A percentile compares a stretch with the other conserved stretches of the same genome.
phyloP scores from a whole-genome alignment of 768 basidiomycete species.

The Boletus reticulatus region DNA sequence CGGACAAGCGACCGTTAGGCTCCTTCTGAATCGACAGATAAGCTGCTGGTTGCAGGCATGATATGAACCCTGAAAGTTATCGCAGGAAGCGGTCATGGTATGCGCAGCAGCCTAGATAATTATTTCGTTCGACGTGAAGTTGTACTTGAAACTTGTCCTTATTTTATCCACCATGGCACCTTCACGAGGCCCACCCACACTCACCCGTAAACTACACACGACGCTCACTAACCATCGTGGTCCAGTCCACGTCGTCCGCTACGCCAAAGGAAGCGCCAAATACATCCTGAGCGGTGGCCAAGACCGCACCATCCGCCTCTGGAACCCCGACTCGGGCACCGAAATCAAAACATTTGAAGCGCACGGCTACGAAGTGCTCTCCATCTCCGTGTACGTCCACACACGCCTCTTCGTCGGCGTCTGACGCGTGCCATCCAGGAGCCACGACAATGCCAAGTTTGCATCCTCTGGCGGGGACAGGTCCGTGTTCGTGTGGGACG shows the following conservation, averaged over 20 bases:
- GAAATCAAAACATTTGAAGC: conserved; percentile 90
- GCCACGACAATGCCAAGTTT: conserved; percentile 93
- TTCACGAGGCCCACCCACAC: conserved; percentile 49
- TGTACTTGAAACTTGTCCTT: not conserved
- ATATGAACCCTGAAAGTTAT: not conserved
- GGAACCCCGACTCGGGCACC: conserved; percentile 85
- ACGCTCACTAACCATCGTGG: conserved; percentile 72
- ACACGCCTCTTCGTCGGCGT: not conserved
- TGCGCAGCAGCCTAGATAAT: no score
- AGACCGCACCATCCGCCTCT: conserved; percentile 85
- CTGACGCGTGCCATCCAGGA: conserved; percentile 38
- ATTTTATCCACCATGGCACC: conserved; percentile 45
- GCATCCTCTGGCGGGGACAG: conserved; percentile 94
- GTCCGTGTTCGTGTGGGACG: conserved; percentile 94
- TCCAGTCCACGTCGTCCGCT: conserved; percentile 86
- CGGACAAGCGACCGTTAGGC: no score
- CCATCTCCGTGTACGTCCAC: conserved; percentile 74
- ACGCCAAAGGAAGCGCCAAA: conserved; percentile 83
- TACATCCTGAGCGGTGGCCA: conserved; percentile 94
- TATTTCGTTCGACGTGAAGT: no score
- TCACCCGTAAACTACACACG: conserved; percentile 62
- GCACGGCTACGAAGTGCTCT: conserved; percentile 95
- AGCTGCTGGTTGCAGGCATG: no score
- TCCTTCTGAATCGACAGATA: no score
- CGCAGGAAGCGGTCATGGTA: not conserved